Conservation (phyloP, 2,329 filamentous ascomycete species). For the Sporothrix schenckii region DNA sequence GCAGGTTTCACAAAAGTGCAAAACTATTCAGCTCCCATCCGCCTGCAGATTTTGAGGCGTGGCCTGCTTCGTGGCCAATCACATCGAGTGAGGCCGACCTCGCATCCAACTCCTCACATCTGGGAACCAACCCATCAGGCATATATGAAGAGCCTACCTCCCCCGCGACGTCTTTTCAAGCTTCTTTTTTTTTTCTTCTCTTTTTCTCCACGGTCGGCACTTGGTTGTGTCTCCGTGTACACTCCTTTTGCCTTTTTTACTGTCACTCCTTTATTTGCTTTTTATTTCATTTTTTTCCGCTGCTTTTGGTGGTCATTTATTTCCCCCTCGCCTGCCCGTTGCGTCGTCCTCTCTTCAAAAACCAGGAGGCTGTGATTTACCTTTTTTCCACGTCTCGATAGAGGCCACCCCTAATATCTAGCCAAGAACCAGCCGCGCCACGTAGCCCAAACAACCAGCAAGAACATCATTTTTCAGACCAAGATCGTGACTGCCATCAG, state of each 20-base stretch:
- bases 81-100: background rate
- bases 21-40: background rate
- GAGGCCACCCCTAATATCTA: conserved; percentile 5
- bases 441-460: background rate
- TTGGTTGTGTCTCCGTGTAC: conserved; percentile 22
- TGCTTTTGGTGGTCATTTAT: background rate
- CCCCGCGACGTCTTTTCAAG: background rate
- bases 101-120: background rate
- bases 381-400: background rate
- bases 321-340: background rate
- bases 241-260: background rate
- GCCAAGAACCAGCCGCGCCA: conserved; percentile 10
- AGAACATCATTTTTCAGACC: background rate
- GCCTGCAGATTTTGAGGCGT: conserved; percentile 25
- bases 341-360: background rate
- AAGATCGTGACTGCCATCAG: background rate
- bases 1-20: background rate
- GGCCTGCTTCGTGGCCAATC: conserved; percentile 7
- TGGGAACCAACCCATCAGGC: background rate
- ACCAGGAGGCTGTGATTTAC: background rate
- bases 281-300: background rate
- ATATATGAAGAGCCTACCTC: background rate
- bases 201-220: conserved; percentile 25
- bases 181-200: background rate
- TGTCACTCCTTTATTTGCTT: background rate